Evolutionary conservation across 2,329 filamentous ascomycete genomes (phyloP), one percentile per base, ranked within the genome.

Genomic region (Chalaropsis thielavioides): DNA sequence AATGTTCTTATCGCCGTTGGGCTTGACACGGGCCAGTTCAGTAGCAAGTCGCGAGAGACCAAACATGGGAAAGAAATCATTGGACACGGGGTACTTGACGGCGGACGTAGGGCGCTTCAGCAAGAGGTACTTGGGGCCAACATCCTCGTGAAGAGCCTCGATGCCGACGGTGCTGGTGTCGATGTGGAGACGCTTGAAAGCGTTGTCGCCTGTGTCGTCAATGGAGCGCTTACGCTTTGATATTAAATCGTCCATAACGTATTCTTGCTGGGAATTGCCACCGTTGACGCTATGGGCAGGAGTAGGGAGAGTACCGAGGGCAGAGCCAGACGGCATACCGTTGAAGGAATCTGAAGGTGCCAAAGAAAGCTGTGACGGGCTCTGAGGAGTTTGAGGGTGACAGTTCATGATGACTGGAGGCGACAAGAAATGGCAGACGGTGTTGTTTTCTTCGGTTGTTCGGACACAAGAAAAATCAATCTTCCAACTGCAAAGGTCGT

Each of bases 381-480:
- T 86, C 78, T 86, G 83, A 73, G 84, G 84, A 70, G 83, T 86
- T 71, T 83, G 83, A 70, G 83, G 83, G 74, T 85, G 83, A 78
- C 82, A 84, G 76, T 82, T 83, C 83, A 86, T 86, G 74, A 74
- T 81, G 76, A 74, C 73, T 71, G 70, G 72, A 74, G 49, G 24
- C 41, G 41, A 49, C n/a, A n/a, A n/a, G n/a, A 54, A 22, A 62
- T n/a, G 17, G 15, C 41, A 43, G 27, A 41, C 17, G 13, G 8
- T 15, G 51, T n/a, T 56, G 22, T 56, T 17, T 31, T 56, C 13
- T n/a, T 56, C n/a, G 51, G 19, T 31, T 3, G 51, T 31, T 7
- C 31, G 31, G 51, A 56, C 51, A 35, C 51, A 56, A 56, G 24
- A 56, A 17, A 56, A 27, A 31, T 10, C 6, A 3, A 8, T 4